phyloP scores from a whole-genome alignment of 2,329 filamentous ascomycete species.

The Raffaelea deltoideospora region DNA sequence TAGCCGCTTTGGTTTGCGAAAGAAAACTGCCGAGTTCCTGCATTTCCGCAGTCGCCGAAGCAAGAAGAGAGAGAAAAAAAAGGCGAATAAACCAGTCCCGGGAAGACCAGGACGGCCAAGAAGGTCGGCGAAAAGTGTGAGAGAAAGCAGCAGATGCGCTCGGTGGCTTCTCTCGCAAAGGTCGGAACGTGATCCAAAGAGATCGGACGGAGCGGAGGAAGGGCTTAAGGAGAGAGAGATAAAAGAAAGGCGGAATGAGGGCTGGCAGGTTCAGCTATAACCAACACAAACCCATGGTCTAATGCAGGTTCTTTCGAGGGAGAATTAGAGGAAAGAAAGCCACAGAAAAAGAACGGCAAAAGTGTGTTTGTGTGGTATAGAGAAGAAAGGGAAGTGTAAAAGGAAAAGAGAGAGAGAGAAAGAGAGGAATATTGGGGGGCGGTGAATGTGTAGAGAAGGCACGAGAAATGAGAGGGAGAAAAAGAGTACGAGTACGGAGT shows the following conservation, averaged over 20 bases:
- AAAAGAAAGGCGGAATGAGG: not conserved
- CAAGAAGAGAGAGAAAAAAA: not conserved
- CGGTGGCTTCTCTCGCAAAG: no score
- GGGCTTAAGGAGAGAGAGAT: conserved; percentile 1
- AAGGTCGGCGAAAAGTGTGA: not conserved
- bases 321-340: not conserved
- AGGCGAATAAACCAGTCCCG: not conserved
- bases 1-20: conserved; percentile 14
- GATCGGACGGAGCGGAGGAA: not conserved
- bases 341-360: not conserved
- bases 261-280: not conserved
- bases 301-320: not conserved
- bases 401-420: not conserved
- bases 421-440: not conserved
- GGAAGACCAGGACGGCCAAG: not conserved
- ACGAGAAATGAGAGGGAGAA: not conserved
- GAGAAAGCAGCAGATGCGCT: not conserved
- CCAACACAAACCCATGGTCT: conserved; percentile 2
- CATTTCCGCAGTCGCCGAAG: conserved; percentile 10
- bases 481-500: no score
- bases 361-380: not conserved
- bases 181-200: no score
- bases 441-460: not conserved
- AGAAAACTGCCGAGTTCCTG: conserved; percentile 11
- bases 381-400: not conserved